Evolutionary conservation across 495 filamentous ascomycete genomes (phyloP).

Genomic region (Penicillium atrosanguineum): DNA sequence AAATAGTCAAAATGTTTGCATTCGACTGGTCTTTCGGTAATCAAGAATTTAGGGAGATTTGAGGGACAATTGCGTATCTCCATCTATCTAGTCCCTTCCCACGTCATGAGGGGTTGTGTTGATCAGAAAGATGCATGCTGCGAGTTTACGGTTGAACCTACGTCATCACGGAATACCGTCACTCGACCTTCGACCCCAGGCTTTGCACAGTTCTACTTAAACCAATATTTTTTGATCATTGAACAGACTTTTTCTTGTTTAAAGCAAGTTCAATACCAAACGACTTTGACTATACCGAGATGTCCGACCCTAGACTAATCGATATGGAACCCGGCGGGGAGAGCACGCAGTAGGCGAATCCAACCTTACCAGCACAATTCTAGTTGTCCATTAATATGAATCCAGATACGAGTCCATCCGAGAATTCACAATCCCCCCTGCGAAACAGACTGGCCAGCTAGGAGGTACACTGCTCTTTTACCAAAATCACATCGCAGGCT

Average conservation of each 20-base stretch:
- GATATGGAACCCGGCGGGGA: slow-evolving; percentile 64
- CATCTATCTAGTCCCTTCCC: background rate
- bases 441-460: slow-evolving; percentile 59
- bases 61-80: background rate
- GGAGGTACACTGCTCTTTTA: slow-evolving; percentile 39
- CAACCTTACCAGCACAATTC: too few species aligned
- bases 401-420: slow-evolving; percentile 61
- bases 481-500: background rate
- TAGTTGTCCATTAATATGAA: background rate
- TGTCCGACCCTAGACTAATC: slow-evolving; percentile 48
- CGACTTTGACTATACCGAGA: slow-evolving; percentile 5
- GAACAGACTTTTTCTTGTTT: background rate
- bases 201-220: background rate
- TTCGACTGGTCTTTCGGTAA: background rate
- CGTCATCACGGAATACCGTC: slow-evolving; percentile 24
- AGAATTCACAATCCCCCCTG: slow-evolving; percentile 44
- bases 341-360: slow-evolving; percentile 52
- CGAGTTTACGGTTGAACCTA: slow-evolving; percentile 6
- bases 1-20: background rate
- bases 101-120: background rate
- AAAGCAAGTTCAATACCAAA: background rate
- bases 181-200: slow-evolving; percentile 6
- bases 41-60: background rate
- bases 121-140: slow-evolving; percentile 1
- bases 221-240: background rate